phyloP scores from a whole-genome alignment of 495 filamentous ascomycete genomes.

The Aspergillus cavernicola region DNA sequence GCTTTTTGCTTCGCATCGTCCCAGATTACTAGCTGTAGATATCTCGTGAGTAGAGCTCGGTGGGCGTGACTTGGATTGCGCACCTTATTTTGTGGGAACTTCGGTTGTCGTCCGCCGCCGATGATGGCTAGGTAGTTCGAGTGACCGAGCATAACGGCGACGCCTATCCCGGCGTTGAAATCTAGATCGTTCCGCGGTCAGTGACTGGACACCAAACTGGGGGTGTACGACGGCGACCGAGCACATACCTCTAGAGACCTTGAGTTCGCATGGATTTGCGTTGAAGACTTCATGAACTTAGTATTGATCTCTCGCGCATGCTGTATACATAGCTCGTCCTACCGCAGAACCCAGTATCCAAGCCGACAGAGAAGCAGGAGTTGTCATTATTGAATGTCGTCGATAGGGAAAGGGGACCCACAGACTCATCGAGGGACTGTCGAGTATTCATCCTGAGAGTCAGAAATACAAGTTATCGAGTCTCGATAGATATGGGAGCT shows the following conservation, averaged over 20 bases:
- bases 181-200: constrained; percentile 44
- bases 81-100: constrained; percentile 85
- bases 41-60: constrained; percentile 7
- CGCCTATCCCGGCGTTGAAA: constrained; percentile 79
- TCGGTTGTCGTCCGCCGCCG: constrained; percentile 81
- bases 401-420: constrained; percentile 72
- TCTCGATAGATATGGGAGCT: background rate
- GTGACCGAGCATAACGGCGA: constrained; percentile 83
- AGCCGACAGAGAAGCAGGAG: constrained; percentile 83
- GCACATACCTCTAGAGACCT: constrained; percentile 58
- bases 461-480: constrained; percentile 5
- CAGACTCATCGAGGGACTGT: constrained; percentile 74
- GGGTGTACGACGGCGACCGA: background rate
- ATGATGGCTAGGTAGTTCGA: constrained; percentile 87
- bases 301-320: constrained; percentile 1
- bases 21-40: constrained; percentile 75
- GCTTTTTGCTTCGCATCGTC: constrained; percentile 78
- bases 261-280: constrained; percentile 70
- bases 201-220: background rate
- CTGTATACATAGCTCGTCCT: constrained; percentile 26
- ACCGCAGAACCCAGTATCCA: constrained; percentile 87
- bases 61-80: constrained; percentile 9
- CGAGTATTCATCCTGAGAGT: constrained; percentile 75
- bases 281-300: constrained; percentile 59
- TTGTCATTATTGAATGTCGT: constrained; percentile 83